A percentile compares a stretch with the other conserved stretches of the same genome.
Evolutionary conservation across 805 yeast species (phyloP).

Genomic region (Wickerhamomyces subpelliculosus): DNA sequence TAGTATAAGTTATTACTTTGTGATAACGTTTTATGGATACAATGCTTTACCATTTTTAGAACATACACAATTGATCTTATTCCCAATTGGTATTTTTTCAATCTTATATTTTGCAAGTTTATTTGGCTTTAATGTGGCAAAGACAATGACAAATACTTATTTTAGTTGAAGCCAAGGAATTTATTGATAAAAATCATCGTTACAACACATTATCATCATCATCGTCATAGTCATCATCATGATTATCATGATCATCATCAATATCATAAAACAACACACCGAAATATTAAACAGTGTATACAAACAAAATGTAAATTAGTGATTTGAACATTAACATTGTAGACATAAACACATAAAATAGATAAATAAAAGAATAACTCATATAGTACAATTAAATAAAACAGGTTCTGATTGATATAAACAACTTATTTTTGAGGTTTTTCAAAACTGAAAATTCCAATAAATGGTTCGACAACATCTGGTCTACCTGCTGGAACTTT

Average conservation of each 20-base stretch:
- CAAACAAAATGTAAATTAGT: no score
- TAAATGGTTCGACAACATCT: constrained; percentile 44
- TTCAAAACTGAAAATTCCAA: constrained; percentile 49
- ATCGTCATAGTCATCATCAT: no score
- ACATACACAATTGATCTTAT: constrained; percentile 52
- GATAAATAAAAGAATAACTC: no score
- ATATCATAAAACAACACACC: no score
- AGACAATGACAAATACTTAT: constrained; percentile 46
- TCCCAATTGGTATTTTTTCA: constrained; percentile 58
- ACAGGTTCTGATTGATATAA: no score
- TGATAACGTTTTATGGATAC: constrained; percentile 86
- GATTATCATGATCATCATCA: no score
- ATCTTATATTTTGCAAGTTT: constrained; percentile 54
- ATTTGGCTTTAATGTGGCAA: constrained; percentile 69
- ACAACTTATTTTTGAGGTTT: constrained; percentile 7
- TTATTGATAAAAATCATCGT: no score
- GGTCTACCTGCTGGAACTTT: constrained; percentile 48
- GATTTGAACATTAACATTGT: no score
- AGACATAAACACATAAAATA: no score
- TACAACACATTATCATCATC: no score
- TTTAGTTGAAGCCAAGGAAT: constrained; percentile 19
- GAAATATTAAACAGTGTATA: no score
- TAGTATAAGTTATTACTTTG: constrained; percentile 68
- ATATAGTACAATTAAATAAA: no score
- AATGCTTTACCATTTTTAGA: constrained; percentile 63